These are phyloP conservation scores for Panellus pusillus DNA, from an alignment of 768 basidiomycete genomes.

Conservation along the genomic window DNA sequence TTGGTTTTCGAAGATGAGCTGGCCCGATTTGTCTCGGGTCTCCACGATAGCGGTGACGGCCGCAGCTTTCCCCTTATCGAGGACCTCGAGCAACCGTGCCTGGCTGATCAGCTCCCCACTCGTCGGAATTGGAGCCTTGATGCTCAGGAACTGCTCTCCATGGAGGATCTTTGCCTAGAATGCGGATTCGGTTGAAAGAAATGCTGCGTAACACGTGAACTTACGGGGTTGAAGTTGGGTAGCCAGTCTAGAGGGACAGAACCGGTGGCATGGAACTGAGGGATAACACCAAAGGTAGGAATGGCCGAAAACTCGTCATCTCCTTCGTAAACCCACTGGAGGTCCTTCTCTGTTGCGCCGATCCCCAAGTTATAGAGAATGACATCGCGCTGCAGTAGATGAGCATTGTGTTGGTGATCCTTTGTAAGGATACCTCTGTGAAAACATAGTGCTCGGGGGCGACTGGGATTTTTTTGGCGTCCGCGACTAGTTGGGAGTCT, in stretches of 20 bases:
- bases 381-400: conserved; percentile 62
- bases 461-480: conserved; percentile 68
- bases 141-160: conserved; percentile 92
- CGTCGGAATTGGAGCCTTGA: conserved; percentile 85
- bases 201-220: conserved; percentile 18
- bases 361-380: conserved; percentile 95
- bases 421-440: conserved; percentile 52
- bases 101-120: conserved; percentile 79
- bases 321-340: conserved; percentile 90
- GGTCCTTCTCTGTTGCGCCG: conserved; percentile 90
- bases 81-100: conserved; percentile 76
- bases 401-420: not conserved
- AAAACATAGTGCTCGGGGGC: conserved; percentile 68
- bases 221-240: conserved; percentile 91
- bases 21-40: conserved; percentile 82
- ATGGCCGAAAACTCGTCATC: conserved; percentile 83
- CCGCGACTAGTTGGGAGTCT: conserved; percentile 78
- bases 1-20: conserved; percentile 89
- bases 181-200: not conserved
- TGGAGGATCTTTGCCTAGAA: conserved; percentile 90
- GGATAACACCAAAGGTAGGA: conserved; percentile 95
- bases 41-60: conserved; percentile 78
- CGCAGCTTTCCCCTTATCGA: conserved; percentile 93
- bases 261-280: conserved; percentile 77
- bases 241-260: conserved; percentile 79